Evolutionary conservation across 257 asterid species (phyloP).

Genomic region (Solanum paucissectum): DNA sequence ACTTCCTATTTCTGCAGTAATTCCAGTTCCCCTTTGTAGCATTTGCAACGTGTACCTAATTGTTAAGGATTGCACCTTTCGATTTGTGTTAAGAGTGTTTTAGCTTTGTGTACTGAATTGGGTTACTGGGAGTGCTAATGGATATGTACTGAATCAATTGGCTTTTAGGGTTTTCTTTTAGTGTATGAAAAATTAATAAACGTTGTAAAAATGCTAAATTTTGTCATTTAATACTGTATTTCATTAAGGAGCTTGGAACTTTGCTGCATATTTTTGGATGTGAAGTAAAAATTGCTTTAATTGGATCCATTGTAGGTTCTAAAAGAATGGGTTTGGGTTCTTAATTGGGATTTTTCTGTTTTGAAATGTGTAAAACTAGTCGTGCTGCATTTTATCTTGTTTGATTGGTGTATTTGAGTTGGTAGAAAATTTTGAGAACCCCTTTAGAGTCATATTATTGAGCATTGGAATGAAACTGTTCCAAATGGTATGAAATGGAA

Average conservation of each 20-base stretch:
- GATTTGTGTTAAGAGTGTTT: too few relatives aligned
- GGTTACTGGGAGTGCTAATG: background rate
- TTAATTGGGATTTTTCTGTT: background rate
- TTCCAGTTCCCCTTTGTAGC: background rate
- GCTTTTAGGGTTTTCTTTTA: background rate
- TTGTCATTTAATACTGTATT: background rate
- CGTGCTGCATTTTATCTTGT: background rate
- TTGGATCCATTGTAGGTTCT: background rate
- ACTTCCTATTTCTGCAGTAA: background rate
- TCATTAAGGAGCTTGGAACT: background rate
- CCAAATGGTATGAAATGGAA: background rate
- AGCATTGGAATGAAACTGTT: background rate
- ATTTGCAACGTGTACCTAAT: background rate
- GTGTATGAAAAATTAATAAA: background rate
- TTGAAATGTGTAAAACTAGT: background rate
- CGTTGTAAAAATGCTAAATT: background rate
- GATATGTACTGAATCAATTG: background rate
- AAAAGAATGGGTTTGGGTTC: background rate
- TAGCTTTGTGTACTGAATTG: background rate
- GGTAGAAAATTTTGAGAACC: background rate
- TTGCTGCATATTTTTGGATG: background rate
- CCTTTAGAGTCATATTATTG: background rate
- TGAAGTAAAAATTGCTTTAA: background rate
- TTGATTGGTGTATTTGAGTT: background rate
- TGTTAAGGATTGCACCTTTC: background rate